A percentile compares a stretch with the other conserved stretches of the same genome.
These are phyloP conservation scores for Silene latifolia DNA, from an alignment of 148 eudicot genomes.

Conservation along the genomic window DNA sequence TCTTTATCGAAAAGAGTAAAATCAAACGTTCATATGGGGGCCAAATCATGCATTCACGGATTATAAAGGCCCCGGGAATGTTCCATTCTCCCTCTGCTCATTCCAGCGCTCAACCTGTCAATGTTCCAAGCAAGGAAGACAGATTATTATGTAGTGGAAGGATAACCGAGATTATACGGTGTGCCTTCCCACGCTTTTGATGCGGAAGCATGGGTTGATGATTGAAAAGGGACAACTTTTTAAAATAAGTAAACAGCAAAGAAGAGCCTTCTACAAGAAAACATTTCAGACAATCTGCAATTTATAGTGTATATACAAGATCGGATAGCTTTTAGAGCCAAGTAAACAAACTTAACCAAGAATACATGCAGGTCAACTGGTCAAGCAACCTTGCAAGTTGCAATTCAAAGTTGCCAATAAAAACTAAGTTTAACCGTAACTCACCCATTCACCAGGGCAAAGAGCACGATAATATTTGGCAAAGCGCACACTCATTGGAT, in stretches of 20 bases:
- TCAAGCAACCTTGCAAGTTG: neutral
- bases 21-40: neutral
- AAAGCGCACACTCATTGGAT: conserved; percentile 68
- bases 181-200: too few species aligned
- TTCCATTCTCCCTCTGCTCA: conserved; percentile 80
- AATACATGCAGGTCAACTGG: neutral
- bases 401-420: neutral
- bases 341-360: neutral
- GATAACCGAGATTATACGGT: too few species aligned
- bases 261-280: too few species aligned
- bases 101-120: conserved; percentile 71
- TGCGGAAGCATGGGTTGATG: too few species aligned
- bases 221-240: too few species aligned
- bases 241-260: too few species aligned
- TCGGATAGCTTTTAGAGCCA: too few species aligned
- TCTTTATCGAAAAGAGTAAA: neutral
- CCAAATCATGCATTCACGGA: conserved; percentile 6
- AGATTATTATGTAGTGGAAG: neutral
- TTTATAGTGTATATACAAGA: too few species aligned
- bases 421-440: conserved; percentile 18
- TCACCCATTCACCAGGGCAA: conserved; percentile 96
- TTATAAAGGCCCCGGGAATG: conserved; percentile 74
- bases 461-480: conserved; percentile 77
- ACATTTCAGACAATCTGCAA: too few species aligned
- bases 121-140: neutral